phyloP scores from a whole-genome alignment of 2,329 filamentous ascomycete species.

The Penicillium sp. region DNA sequence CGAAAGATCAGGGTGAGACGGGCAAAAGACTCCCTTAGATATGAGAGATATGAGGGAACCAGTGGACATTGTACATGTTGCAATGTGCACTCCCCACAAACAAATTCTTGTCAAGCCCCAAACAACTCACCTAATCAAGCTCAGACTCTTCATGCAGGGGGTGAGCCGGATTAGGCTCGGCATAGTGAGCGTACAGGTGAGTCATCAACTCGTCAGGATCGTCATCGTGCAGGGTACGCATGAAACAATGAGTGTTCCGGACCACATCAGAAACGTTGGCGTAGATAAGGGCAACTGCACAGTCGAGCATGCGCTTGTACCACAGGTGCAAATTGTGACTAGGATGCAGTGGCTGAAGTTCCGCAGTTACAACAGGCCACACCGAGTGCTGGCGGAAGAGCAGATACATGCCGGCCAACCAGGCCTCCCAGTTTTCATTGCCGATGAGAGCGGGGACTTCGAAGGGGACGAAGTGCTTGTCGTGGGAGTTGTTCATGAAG shows the following conservation, averaged over 20 bases:
- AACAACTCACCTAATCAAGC: background rate
- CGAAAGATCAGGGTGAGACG: background rate
- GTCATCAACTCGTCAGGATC: background rate
- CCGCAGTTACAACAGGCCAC: background rate
- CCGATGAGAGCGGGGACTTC: background rate
- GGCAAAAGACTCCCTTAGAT: background rate
- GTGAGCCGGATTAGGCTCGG: background rate
- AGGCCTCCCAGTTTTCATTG: background rate
- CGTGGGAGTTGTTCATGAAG: constrained; percentile 2
- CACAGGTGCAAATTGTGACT: constrained; percentile 3
- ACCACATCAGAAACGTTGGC: constrained; percentile 1
- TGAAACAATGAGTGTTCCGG: background rate
- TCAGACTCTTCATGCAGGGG: background rate
- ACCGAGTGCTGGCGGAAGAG: constrained; percentile 10
- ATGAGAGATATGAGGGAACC: too few species aligned
- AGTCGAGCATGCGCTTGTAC: constrained; percentile 9
- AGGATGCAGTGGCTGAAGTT: background rate
- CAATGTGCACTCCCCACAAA: background rate
- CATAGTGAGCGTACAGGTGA: constrained; percentile 3
- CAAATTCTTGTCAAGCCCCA: background rate
- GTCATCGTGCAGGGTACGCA: background rate
- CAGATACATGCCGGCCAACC: constrained; percentile 3
- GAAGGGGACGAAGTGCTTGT: constrained; percentile 8
- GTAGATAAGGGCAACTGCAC: constrained; percentile 3
- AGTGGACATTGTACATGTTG: background rate